Conservation (phyloP, 2,329 filamentous ascomycete genomes). For the Verticillium albo-atrum region DNA sequence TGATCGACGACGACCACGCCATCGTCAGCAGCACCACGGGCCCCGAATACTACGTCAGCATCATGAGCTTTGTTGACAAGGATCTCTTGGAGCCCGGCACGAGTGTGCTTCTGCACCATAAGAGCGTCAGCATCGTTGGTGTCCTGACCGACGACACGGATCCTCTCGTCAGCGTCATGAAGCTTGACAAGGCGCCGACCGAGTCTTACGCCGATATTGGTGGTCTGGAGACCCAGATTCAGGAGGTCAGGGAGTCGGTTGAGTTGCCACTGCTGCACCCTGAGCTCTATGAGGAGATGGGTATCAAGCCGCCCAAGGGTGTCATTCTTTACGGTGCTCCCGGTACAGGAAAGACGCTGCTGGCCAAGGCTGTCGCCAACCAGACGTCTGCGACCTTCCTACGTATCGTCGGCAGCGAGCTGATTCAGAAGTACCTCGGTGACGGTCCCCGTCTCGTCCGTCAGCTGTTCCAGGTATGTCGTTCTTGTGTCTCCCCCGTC, state of each 20-base stretch:
- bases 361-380: constrained; percentile 97
- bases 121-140: constrained; percentile 95
- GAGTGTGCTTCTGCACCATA: constrained; percentile 93
- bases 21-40: constrained; percentile 97
- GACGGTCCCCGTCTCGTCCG: constrained; percentile 92
- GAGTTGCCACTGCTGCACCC: constrained; percentile 92
- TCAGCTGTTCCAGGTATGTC: constrained; percentile 79
- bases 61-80: constrained; percentile 99
- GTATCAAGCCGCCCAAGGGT: constrained; percentile 98
- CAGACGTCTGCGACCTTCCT: constrained; percentile 98
- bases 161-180: constrained; percentile 96
- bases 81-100: constrained; percentile 94
- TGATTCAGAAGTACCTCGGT: constrained; percentile 97
- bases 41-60: constrained; percentile 98
- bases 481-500: no score
- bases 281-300: constrained; percentile 99
- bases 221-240: constrained; percentile 90
- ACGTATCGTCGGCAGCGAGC: constrained; percentile 95
- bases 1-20: constrained; percentile 98
- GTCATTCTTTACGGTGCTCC: constrained; percentile 98
- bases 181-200: constrained; percentile 96
- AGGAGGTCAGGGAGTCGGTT: constrained; percentile 95
- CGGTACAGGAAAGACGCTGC: constrained; percentile 93
- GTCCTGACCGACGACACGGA: constrained; percentile 96
- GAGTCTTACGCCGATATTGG: constrained; percentile 99